Percentiles rank a stretch among this genome's conserved stretches.
Evolutionary conservation across 2,329 filamentous ascomycete genomes (phyloP).

Genomic region (Paradendryphiella salina): DNA sequence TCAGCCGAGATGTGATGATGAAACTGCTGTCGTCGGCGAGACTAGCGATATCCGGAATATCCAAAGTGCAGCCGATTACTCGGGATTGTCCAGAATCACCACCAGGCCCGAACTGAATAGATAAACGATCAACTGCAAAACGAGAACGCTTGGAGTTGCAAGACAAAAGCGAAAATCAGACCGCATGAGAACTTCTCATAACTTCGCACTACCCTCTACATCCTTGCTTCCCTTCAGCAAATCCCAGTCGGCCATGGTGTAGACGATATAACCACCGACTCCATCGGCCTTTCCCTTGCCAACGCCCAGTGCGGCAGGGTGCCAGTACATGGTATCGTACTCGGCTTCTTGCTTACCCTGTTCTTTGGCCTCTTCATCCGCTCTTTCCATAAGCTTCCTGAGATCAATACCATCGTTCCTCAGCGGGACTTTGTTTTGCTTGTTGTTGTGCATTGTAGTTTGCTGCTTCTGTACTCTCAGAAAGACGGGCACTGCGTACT

Average conservation of each 20-base stretch:
- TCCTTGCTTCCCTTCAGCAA: slow-evolving; percentile 47
- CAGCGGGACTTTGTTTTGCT: slow-evolving; percentile 75
- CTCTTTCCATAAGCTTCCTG: slow-evolving; percentile 48
- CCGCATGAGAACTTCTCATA: slow-evolving; percentile 9
- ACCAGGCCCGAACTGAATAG: background rate
- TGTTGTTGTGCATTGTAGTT: slow-evolving; percentile 73
- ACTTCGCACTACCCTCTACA: slow-evolving; percentile 17
- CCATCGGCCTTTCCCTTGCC: slow-evolving; percentile 45
- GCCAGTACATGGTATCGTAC: slow-evolving; percentile 57
- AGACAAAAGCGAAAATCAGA: background rate
- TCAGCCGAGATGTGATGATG: too few relatives aligned
- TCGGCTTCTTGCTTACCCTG: slow-evolving; percentile 37
- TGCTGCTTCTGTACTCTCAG: slow-evolving; percentile 63
- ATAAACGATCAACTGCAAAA: background rate
- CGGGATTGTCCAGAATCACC: background rate
- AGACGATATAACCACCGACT: slow-evolving; percentile 59
- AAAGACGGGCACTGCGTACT: slow-evolving; percentile 77
- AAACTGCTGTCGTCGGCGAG: too few relatives aligned
- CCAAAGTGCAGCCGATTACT: background rate
- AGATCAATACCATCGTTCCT: slow-evolving; percentile 69
- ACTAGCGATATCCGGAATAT: too few relatives aligned
- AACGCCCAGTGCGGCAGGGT: slow-evolving; percentile 42
- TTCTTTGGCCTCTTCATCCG: slow-evolving; percentile 44
- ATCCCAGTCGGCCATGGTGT: slow-evolving; percentile 63
- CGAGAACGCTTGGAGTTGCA: slow-evolving; percentile 4